Percentiles rank a stretch among this genome's conserved stretches.
Evolutionary conservation across 257 asterid genomes (phyloP).

Genomic region (Solanum ossicruentum): DNA sequence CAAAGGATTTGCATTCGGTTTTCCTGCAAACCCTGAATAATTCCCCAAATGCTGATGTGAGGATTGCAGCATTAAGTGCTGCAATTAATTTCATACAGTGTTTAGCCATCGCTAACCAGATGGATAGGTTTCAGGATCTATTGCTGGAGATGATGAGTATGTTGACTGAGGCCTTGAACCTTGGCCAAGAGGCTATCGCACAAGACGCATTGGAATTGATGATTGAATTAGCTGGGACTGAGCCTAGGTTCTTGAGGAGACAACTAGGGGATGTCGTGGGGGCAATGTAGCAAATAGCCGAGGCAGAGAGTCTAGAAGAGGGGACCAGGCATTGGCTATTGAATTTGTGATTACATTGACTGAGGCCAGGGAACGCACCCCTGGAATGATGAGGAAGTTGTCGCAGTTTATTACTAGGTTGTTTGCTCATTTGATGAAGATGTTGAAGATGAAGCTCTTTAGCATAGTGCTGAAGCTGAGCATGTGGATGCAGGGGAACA

Average conservation of each 20-base stretch:
- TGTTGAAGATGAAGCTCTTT: slow-evolving; percentile 84
- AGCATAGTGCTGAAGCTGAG: slow-evolving; percentile 83
- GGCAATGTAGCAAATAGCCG: slow-evolving; percentile 86
- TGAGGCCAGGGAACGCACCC: slow-evolving; percentile 94
- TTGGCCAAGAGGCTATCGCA: slow-evolving; percentile 88
- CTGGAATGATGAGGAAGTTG: slow-evolving; percentile 99
- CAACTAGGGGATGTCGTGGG: slow-evolving; percentile 92
- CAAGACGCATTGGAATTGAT: slow-evolving; percentile 90
- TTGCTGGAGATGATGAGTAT: slow-evolving; percentile 92
- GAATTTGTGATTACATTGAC: slow-evolving; percentile 94
- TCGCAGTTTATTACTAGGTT: slow-evolving; percentile 80
- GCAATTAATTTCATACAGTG: slow-evolving; percentile 89
- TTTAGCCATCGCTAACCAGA: slow-evolving; percentile 48
- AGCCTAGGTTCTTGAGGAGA: slow-evolving; percentile 84
- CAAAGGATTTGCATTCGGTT: slow-evolving; percentile 74
- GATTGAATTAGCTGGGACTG: slow-evolving; percentile 91
- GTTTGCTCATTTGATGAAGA: slow-evolving; percentile 68
- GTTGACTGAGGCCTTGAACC: slow-evolving; percentile 79
- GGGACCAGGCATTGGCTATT: slow-evolving; percentile 89
- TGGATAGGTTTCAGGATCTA: slow-evolving; percentile 94
- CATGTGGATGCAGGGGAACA: slow-evolving; percentile 97
- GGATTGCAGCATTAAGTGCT: slow-evolving; percentile 90
- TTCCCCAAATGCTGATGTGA: slow-evolving; percentile 51
- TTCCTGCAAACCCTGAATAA: slow-evolving; percentile 50
- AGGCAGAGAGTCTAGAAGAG: slow-evolving; percentile 84